Conservation (phyloP, 495 filamentous ascomycete species). For the Copromyces sp. region DNA sequence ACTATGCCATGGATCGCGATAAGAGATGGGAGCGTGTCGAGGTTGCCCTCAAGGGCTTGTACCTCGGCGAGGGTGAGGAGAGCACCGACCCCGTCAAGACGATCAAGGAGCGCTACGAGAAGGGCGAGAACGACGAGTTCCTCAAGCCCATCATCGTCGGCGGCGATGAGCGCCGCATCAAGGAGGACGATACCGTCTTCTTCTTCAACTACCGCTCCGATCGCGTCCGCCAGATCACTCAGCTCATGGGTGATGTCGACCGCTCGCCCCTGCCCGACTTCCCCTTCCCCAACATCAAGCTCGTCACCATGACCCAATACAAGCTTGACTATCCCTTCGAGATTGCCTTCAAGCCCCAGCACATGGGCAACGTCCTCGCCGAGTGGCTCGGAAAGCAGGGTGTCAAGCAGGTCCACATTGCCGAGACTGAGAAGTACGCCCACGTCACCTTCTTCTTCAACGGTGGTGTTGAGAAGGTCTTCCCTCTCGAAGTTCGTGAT, state of each 20-base stretch:
- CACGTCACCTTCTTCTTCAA: conserved; percentile 99
- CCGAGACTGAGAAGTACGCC: conserved; percentile 98
- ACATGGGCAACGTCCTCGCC: conserved; percentile 92
- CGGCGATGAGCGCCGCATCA: conserved; percentile 70
- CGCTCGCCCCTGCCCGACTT: conserved; percentile 83
- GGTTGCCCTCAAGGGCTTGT: conserved; percentile 75
- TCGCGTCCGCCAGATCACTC: conserved; percentile 92
- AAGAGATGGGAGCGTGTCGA: conserved; percentile 97
- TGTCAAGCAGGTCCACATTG: conserved; percentile 86
- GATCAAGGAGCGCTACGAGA: conserved; percentile 76
- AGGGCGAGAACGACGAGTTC: conserved; percentile 92
- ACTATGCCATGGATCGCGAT: conserved; percentile 99
- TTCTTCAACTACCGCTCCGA: conserved; percentile 99
- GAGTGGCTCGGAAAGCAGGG: conserved; percentile 87
- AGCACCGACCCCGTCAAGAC: conserved; percentile 76
- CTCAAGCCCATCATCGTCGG: conserved; percentile 93
- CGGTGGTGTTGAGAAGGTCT: conserved; percentile 94
- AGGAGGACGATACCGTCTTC: conserved; percentile 90
- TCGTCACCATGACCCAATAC: conserved; percentile 99
- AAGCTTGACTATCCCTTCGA: conserved; percentile 91
- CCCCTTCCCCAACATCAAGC: conserved; percentile 82
- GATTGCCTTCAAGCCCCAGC: conserved; percentile 87
- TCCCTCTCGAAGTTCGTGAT: conserved; percentile 74
- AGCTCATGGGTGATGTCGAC: conserved; percentile 85
- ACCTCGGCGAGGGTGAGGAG: conserved; percentile 76